Evolutionary conservation across 1,284 basidiomycete genomes (phyloP), one percentile per base, ranked within the genome.

Genomic region (Trichosporon ovoides): DNA sequence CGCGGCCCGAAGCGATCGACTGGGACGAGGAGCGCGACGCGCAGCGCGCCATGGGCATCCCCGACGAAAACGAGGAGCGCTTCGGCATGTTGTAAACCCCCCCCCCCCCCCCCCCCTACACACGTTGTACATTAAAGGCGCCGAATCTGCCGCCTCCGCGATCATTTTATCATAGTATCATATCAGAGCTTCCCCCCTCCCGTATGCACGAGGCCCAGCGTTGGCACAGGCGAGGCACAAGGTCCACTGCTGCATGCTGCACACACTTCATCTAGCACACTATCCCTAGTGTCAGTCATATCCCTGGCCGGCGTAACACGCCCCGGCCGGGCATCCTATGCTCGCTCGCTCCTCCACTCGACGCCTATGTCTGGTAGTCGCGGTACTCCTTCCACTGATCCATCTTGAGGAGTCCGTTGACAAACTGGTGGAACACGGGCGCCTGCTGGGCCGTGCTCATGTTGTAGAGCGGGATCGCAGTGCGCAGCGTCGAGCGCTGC

Each of bases 401-500:
- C 14, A 60, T 68, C n/a, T 59, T 57, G 35, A 75, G 61, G 13
- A 76, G 58, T 1, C 61, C 55, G 18, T 53, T 56, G 49, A 91
- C 87, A 65, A 91, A 86, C 10, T 77, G 76, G 66, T 92, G 88
- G 72, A 93, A 92, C 61, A 81, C 83, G 9, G 85, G 84, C 36
- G 84, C 84, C 24, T 84, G 82, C 2, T 85, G 84, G 0, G 74
- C 57, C 7, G 66, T 68, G 35, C 71, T 74, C 13, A 83, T 75
- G 76, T 85, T 88, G 76, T 86, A 87, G 57, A 96, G 80, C n/a
- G 90, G 90, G 20, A 87, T 87, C 38, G 91, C 83, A 5, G 91
- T 91, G 35, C 93, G 81, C 65, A 95, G 81, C 11, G 91, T 88
- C 68, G 89, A 91, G 59, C 89, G 81, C 78, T 96, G 91, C 67